Percentiles rank a stretch among this genome's conserved stretches.
Evolutionary conservation across 139 green algal species (phyloP).

Genomic region (Diplosphaera chodatii): DNA sequence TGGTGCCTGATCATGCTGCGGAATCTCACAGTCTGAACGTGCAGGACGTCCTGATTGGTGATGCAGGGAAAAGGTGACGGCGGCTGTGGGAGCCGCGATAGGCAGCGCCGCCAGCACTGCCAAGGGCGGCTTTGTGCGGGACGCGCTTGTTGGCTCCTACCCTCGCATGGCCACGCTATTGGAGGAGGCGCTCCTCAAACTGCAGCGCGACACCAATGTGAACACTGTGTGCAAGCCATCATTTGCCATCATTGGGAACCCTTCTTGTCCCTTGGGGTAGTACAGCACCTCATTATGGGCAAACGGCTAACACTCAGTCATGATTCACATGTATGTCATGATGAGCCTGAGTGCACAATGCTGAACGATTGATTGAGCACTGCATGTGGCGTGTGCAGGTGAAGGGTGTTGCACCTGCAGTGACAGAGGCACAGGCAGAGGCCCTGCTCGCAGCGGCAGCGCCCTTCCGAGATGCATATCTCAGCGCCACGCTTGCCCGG

Average conservation of each 20-base stretch:
- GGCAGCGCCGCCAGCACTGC: conserved; percentile 33
- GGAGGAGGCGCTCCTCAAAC: conserved; percentile 51
- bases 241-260: too few relatives aligned
- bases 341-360: too few relatives aligned
- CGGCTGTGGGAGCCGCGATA: conserved; percentile 39
- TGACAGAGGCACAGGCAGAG: conserved; percentile 36
- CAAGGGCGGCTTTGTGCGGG: conserved; percentile 56
- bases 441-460: conserved; percentile 47
- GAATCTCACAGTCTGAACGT: too few relatives aligned
- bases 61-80: conserved; percentile 35
- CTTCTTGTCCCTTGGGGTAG: too few relatives aligned
- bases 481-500: conserved; percentile 48
- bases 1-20: too few relatives aligned
- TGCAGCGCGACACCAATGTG: conserved; percentile 57
- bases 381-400: conserved; percentile 2
- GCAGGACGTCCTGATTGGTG: too few relatives aligned
- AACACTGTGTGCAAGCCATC: too few relatives aligned
- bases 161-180: conserved; percentile 69
- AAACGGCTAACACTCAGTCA: too few relatives aligned
- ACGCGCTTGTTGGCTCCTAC: conserved; percentile 65
- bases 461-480: conserved; percentile 74
- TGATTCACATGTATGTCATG: too few relatives aligned
- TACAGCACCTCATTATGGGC: too few relatives aligned
- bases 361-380: too few relatives aligned
- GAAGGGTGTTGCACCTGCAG: conserved; percentile 41